A percentile compares a stretch with the other conserved stretches of the same genome.
phyloP scores from a whole-genome alignment of 2,329 filamentous ascomycete species.

The Domatiomyces catenatus region DNA sequence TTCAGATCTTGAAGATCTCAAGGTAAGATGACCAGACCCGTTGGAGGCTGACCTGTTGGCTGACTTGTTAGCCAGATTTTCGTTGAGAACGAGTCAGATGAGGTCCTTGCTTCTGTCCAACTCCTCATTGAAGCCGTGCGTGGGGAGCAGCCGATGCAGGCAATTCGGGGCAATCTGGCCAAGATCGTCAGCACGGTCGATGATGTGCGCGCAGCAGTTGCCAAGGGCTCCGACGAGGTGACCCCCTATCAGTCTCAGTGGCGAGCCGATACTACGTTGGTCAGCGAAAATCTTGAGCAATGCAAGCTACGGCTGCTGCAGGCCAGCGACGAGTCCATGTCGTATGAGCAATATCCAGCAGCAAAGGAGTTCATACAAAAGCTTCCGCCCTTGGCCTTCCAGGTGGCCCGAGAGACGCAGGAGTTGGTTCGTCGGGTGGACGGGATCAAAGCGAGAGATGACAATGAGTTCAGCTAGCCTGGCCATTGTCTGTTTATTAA shows the following conservation, averaged over 20 bases:
- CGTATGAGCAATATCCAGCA: slow-evolving; percentile 40
- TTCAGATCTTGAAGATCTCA: slow-evolving; percentile 44
- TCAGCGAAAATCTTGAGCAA: slow-evolving; percentile 36
- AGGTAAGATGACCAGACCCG: slow-evolving; percentile 29
- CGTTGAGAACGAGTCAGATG: slow-evolving; percentile 67
- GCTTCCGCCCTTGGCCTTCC: slow-evolving; percentile 71
- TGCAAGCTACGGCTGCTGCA: slow-evolving; percentile 52
- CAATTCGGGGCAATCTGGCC: slow-evolving; percentile 54
- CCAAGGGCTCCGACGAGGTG: slow-evolving; percentile 37
- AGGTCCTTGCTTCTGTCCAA: slow-evolving; percentile 66
- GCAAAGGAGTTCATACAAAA: slow-evolving; percentile 47
- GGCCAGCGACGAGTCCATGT: slow-evolving; percentile 45
- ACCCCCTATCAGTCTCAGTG: slow-evolving; percentile 34
- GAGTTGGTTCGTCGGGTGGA: slow-evolving; percentile 45
- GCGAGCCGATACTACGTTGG: slow-evolving; percentile 24
- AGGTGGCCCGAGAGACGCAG: slow-evolving; percentile 69
- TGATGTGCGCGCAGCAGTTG: slow-evolving; percentile 52
- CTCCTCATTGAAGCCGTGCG: slow-evolving; percentile 61
- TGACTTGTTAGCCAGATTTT: slow-evolving; percentile 41
- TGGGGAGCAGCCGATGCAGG: slow-evolving; percentile 44
- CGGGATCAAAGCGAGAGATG: slow-evolving; percentile 19
- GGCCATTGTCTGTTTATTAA: background rate
- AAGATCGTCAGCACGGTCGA: slow-evolving; percentile 57
- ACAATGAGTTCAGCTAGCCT: slow-evolving; percentile 21
- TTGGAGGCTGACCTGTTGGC: slow-evolving; percentile 7